Evolutionary conservation across 2,329 filamentous ascomycete species (phyloP).

Genomic region (Beauveria varroae): DNA sequence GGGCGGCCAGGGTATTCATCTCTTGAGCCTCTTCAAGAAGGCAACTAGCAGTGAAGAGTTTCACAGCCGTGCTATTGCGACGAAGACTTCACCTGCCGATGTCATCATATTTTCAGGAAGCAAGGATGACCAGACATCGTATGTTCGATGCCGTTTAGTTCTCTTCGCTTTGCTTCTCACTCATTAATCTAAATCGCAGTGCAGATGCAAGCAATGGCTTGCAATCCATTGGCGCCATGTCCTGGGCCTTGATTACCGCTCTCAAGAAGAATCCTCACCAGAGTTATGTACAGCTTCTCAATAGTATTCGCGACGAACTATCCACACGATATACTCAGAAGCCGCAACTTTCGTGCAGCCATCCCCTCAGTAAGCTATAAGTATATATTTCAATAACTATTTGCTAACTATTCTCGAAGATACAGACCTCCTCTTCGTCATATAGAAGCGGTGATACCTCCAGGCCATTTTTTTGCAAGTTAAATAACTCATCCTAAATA

Average conservation of each 20-base stretch:
- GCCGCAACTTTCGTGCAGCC: slow-evolving; percentile 93
- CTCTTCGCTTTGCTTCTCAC: not conserved
- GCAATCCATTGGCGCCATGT: slow-evolving; percentile 95
- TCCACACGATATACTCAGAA: slow-evolving; percentile 85
- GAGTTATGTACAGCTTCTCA: slow-evolving; percentile 93
- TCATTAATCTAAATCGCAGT: slow-evolving; percentile 35
- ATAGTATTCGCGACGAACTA: slow-evolving; percentile 91
- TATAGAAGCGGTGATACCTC: slow-evolving; percentile 32
- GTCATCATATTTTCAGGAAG: slow-evolving; percentile 97
- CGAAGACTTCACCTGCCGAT: slow-evolving; percentile 90
- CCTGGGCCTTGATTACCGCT: slow-evolving; percentile 88
- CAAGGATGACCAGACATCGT: slow-evolving; percentile 94
- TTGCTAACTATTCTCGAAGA: slow-evolving; percentile 31
- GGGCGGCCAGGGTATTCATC: slow-evolving; percentile 69
- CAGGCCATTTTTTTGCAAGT: no score
- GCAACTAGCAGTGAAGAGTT: slow-evolving; percentile 72
- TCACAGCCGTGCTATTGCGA: slow-evolving; percentile 70
- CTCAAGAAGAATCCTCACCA: slow-evolving; percentile 96
- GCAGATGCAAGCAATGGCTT: slow-evolving; percentile 88
- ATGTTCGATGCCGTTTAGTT: slow-evolving; percentile 31
- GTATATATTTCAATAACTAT: no score
- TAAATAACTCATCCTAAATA: no score
- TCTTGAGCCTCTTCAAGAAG: slow-evolving; percentile 83
- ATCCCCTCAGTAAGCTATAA: slow-evolving; percentile 71
- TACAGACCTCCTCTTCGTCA: slow-evolving; percentile 55